Evolutionary conservation across 352 stramenopile species (phyloP), one percentile per base, ranked within the genome.

Genomic region (Globisporangium alternatum): DNA sequence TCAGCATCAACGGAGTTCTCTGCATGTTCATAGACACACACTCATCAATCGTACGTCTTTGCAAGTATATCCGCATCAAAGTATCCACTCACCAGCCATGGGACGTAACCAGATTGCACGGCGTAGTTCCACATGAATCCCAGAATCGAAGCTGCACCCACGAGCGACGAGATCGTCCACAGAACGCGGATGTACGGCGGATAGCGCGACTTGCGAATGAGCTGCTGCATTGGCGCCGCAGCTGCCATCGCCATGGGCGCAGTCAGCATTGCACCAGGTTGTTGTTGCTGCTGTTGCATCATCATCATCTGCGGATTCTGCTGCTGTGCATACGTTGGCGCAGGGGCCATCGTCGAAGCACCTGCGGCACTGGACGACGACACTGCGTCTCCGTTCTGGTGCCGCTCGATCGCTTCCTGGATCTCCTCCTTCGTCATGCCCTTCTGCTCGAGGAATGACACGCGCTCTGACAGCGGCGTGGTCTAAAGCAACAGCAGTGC

Each of bases 341-440:
- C 5, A 0, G 58, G 0, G 12, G 65, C n/a, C 44, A 28, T 51
- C 2, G 61, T 17, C 17, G 51, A 22, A 30, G 37, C 37, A 35
- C 33, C 5, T 12, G 60, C 13, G 3, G 53, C 5, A 5, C 30
- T 25, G 4, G 47, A 47, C 5, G 56, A 21, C n/a, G 28, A 17
- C n/a, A 25, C 37, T 9, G 31, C 3, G 2, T 56, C 67, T 35
- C 69, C 68, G 37, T 73, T 83, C 47, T 90, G 74, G 56, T 83
- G 70, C 28, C 78, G 74, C 57, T 94, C 83, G 19, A 94, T 88
- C 21, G 85, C 77, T 65, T 89, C 76, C 62, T 92, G 83, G 49
- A 92, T 92, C 68, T 90, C 85, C 56, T 91, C 76, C 52, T 90
- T 89, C 12, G 76, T 89, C 78, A 94, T 77, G 3, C 85, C 85